These are phyloP conservation scores for Chiua sp. DNA, from an alignment of 1,284 basidiomycete species.

Conservation along the genomic window DNA sequence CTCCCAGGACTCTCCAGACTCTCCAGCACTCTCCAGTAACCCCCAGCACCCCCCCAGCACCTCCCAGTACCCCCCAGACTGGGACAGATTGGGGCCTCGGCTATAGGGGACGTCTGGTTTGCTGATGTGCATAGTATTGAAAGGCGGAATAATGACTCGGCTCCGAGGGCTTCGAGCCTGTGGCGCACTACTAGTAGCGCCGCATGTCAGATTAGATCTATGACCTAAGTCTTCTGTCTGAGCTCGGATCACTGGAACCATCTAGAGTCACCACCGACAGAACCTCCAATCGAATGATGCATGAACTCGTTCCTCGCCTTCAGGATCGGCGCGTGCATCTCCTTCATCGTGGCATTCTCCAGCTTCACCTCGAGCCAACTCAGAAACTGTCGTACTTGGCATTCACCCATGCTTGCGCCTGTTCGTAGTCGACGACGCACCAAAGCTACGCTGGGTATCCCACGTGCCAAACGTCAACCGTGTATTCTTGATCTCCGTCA, in stretches of 20 bases:
- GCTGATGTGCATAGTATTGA: too few relatives aligned
- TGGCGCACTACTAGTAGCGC: too few relatives aligned
- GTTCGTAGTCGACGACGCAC: conserved; percentile 98
- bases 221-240: too few relatives aligned
- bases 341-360: conserved; percentile 94
- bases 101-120: too few relatives aligned
- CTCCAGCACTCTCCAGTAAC: too few relatives aligned
- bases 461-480: conserved; percentile 97
- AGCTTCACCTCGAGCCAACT: conserved; percentile 92
- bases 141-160: too few relatives aligned
- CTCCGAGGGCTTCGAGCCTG: too few relatives aligned
- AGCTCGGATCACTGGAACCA: conserved; percentile 43
- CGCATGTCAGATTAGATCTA: too few relatives aligned
- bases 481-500: conserved; percentile 96
- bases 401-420: conserved; percentile 96
- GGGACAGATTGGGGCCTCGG: too few relatives aligned
- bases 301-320: conserved; percentile 96
- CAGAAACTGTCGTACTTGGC: conserved; percentile 96
- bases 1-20: too few relatives aligned
- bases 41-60: too few relatives aligned
- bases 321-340: conserved; percentile 90
- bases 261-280: conserved; percentile 53
- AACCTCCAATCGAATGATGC: conserved; percentile 72
- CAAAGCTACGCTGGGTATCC: conserved; percentile 91
- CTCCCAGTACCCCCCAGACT: too few relatives aligned